Evolutionary conservation across 192 early-diverging fungal genomes (phyloP).

Genomic region (Phlyctochytrium bullatum): DNA sequence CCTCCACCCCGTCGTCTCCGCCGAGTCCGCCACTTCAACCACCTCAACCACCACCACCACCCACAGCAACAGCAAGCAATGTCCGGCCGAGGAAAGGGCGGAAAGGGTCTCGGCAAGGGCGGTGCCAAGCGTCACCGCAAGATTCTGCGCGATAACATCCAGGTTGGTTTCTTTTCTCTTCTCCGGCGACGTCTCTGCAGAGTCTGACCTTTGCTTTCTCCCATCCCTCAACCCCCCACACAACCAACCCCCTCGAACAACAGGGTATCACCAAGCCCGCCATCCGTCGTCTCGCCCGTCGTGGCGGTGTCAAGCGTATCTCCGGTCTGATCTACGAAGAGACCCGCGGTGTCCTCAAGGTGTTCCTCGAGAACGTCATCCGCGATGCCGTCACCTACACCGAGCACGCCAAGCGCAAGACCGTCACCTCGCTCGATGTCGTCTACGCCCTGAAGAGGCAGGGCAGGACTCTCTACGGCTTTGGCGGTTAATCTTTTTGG

Average conservation of each 20-base stretch:
- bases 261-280: conserved; percentile 32
- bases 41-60: neutral
- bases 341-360: conserved; percentile 96
- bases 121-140: conserved; percentile 99
- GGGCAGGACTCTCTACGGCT: conserved; percentile 87
- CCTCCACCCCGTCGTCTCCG: too few relatives aligned
- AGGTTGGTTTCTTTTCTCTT: conserved; percentile 37
- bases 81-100: conserved; percentile 99
- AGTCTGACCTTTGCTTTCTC: conserved; percentile 30
- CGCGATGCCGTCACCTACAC: conserved; percentile 99
- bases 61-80: conserved; percentile 52
- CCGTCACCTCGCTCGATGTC: conserved; percentile 98
- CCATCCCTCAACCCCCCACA: conserved; percentile 11
- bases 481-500: conserved; percentile 62
- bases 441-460: conserved; percentile 97
- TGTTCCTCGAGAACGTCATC: conserved; percentile 99
- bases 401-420: conserved; percentile 98
- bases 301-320: conserved; percentile 99
- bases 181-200: conserved; percentile 23
- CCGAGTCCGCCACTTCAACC: too few relatives aligned
- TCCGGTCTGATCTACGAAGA: conserved; percentile 99
- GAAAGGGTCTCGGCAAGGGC: conserved; percentile 99
- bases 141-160: conserved; percentile 99
- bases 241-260: neutral
- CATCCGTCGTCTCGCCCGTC: conserved; percentile 85